These are phyloP conservation scores for Ceratocystiopsis brevicomis DNA, from an alignment of 2,329 filamentous ascomycete species.

Conservation along the genomic window DNA sequence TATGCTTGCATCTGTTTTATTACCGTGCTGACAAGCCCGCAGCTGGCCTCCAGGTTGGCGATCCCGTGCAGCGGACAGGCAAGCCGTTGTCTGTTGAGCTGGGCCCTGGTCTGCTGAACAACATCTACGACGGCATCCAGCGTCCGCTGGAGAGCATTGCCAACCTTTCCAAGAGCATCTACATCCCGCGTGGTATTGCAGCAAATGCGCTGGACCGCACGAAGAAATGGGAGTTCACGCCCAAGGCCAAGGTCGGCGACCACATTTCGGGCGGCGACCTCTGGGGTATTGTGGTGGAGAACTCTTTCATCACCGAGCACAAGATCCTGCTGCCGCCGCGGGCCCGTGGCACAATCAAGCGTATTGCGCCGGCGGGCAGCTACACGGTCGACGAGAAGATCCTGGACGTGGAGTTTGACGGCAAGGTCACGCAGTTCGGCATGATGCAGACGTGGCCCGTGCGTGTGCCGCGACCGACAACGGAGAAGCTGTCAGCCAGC, in stretches of 20 bases:
- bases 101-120: slow-evolving; percentile 91
- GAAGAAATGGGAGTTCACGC: slow-evolving; percentile 94
- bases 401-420: slow-evolving; percentile 90
- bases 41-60: slow-evolving; percentile 91
- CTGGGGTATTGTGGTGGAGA: slow-evolving; percentile 88
- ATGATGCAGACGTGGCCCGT: slow-evolving; percentile 99
- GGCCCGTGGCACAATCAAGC: slow-evolving; percentile 78
- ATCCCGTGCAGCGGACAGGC: slow-evolving; percentile 75
- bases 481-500: slow-evolving; percentile 77
- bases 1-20: neutral
- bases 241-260: slow-evolving; percentile 81
- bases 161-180: slow-evolving; percentile 65
- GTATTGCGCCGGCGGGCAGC: slow-evolving; percentile 71
- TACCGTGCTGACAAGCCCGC: neutral
- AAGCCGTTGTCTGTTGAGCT: slow-evolving; percentile 96
- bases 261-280: slow-evolving; percentile 93
- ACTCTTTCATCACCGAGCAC: slow-evolving; percentile 85
- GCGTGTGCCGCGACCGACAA: slow-evolving; percentile 79
- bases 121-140: slow-evolving; percentile 98
- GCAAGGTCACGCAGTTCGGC: slow-evolving; percentile 78
- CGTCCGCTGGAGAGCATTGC: slow-evolving; percentile 78
- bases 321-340: slow-evolving; percentile 83
- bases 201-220: slow-evolving; percentile 73
- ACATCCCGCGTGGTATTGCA: slow-evolving; percentile 87
- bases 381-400: slow-evolving; percentile 92